Conservation (phyloP, 345 rosid genomes). For the Carallia brachiata region DNA sequence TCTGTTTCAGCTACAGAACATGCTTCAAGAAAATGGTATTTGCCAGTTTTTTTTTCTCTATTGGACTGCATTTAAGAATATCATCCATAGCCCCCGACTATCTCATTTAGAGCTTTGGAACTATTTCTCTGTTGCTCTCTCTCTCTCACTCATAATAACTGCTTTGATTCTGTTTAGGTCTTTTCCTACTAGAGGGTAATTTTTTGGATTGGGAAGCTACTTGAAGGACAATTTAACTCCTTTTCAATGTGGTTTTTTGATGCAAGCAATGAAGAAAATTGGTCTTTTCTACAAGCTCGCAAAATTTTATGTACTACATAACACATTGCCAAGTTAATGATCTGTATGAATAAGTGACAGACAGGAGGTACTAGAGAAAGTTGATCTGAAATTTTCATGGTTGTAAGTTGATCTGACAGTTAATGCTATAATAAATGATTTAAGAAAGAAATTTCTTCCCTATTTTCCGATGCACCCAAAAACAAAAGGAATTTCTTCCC, state of each 20-base stretch:
- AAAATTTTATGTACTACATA: not conserved
- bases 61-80: too few species aligned
- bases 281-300: not conserved
- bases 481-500: too few species aligned
- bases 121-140: too few species aligned
- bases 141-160: not conserved
- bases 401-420: not conserved
- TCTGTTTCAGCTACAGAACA: constrained; percentile 79
- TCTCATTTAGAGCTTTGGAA: too few species aligned
- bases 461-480: too few species aligned
- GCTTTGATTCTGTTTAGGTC: not conserved
- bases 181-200: not conserved
- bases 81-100: too few species aligned
- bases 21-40: constrained; percentile 80
- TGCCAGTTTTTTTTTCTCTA: too few species aligned
- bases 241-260: not conserved
- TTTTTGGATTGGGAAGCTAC: not conserved
- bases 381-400: not conserved
- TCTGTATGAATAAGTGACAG: not conserved
- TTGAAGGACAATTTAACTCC: not conserved
- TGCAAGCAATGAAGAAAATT: not conserved
- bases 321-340: not conserved
- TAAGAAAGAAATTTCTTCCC: too few species aligned
- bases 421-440: too few species aligned
- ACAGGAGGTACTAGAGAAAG: not conserved